phyloP scores from a whole-genome alignment of 192 early-diverging fungal genomes.

The Backusella circina region DNA sequence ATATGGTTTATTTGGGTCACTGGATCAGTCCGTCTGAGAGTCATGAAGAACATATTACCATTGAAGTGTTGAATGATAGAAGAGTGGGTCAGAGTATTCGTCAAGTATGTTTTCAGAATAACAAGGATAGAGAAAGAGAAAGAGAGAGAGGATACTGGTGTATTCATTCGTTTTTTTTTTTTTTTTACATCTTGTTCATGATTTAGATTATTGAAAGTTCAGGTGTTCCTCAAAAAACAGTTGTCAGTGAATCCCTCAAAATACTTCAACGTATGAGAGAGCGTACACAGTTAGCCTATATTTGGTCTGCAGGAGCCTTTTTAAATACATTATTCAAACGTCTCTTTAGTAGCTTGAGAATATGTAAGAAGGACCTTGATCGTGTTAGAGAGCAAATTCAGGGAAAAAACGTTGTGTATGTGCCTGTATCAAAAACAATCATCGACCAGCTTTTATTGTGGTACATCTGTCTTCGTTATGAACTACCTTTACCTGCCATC shows the following conservation, averaged over 20 bases:
- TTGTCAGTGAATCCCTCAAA: slow-evolving; percentile 31
- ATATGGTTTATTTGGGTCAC: slow-evolving; percentile 20
- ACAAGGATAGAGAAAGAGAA: not conserved
- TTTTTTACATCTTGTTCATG: not conserved
- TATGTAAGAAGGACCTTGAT: slow-evolving; percentile 23
- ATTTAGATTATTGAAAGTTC: slow-evolving; percentile 33
- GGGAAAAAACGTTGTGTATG: slow-evolving; percentile 35
- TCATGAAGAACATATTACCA: slow-evolving; percentile 28
- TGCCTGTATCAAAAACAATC: slow-evolving; percentile 34
- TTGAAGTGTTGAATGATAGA: slow-evolving; percentile 32
- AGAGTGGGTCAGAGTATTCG: slow-evolving; percentile 32
- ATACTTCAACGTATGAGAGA: slow-evolving; percentile 31
- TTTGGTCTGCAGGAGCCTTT: slow-evolving; percentile 38
- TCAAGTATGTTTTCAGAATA: slow-evolving; percentile 15
- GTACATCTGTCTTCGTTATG: slow-evolving; percentile 34
- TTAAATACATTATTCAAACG: slow-evolving; percentile 27
- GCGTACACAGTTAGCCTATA: slow-evolving; percentile 35
- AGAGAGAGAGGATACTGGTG: not conserved
- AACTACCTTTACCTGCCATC: slow-evolving; percentile 34
- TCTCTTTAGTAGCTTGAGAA: slow-evolving; percentile 23
- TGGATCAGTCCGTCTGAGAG: slow-evolving; percentile 23
- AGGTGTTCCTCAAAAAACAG: slow-evolving; percentile 37
- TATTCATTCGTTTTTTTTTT: not conserved
- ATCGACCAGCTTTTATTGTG: slow-evolving; percentile 36
- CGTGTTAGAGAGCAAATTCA: slow-evolving; percentile 24